Evolutionary conservation across 768 basidiomycete genomes (phyloP).

Genomic region (Peribolospora baueri): DNA sequence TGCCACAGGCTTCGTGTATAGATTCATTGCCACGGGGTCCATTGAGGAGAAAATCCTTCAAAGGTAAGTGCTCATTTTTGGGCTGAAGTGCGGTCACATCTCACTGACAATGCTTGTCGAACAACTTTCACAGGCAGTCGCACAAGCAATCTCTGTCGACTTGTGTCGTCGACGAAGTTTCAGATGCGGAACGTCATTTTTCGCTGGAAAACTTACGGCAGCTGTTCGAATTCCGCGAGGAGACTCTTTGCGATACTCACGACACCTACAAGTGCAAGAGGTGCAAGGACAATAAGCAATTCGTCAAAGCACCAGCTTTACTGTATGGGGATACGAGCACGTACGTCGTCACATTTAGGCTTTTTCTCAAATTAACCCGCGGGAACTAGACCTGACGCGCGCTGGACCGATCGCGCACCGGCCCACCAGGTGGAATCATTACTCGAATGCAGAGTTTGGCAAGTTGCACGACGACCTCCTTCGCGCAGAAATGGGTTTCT

Average conservation of each 20-base stretch:
- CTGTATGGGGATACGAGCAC: conserved; percentile 94
- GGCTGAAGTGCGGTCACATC: not conserved
- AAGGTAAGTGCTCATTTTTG: not conserved
- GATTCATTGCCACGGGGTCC: conserved; percentile 58
- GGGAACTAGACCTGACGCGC: not conserved
- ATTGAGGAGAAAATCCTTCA: conserved; percentile 10
- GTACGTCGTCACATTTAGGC: conserved; percentile 28
- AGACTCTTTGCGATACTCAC: conserved; percentile 44
- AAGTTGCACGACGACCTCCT: conserved; percentile 88
- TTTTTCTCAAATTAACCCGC: not conserved
- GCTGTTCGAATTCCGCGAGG: conserved; percentile 46
- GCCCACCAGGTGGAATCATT: conserved; percentile 73
- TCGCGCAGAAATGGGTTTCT: conserved; percentile 58
- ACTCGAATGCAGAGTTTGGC: conserved; percentile 61
- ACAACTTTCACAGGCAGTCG: conserved; percentile 93
- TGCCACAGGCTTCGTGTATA: conserved; percentile 70
- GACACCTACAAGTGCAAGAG: conserved; percentile 94
- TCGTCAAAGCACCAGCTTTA: conserved; percentile 55
- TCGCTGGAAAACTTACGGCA: conserved; percentile 67
- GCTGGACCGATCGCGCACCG: not conserved
- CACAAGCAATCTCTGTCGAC: conserved; percentile 90
- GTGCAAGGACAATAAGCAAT: conserved; percentile 64
- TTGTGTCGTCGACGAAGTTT: conserved; percentile 92
- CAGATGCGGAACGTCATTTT: conserved; percentile 87
- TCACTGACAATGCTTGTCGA: conserved; percentile 17